These are phyloP conservation scores for Linderniella brevidens DNA, from an alignment of 257 asterid genomes.

Conservation along the genomic window DNA sequence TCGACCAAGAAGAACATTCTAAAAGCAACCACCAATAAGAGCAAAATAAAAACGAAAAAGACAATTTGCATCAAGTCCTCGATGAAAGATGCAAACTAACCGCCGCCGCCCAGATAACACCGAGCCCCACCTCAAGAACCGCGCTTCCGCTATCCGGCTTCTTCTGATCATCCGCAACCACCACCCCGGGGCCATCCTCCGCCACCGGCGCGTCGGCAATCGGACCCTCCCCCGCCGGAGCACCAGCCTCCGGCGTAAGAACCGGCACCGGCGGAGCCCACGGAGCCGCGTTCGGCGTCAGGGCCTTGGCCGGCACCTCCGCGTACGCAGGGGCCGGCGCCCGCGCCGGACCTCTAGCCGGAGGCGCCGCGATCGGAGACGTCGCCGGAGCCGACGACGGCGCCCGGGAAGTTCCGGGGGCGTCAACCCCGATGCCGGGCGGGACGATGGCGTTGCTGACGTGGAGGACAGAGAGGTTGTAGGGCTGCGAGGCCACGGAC, in stretches of 20 bases:
- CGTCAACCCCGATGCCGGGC: constrained; percentile 32
- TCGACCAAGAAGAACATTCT: too few relatives aligned
- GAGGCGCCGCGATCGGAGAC: constrained; percentile 4
- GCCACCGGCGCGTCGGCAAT: not conserved
- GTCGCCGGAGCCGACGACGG: constrained; percentile 8
- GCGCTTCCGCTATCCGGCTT: not conserved
- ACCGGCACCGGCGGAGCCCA: constrained; percentile 2
- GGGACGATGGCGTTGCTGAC: constrained; percentile 29
- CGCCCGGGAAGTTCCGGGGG: constrained; percentile 14
- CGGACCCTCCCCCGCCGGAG: constrained; percentile 7
- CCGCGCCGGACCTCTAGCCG: constrained; percentile 12
- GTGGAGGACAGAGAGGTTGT: constrained; percentile 45
- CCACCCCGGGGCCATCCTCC: not conserved
- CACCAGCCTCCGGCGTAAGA: constrained; percentile 2
- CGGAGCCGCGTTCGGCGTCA: constrained; percentile 8
- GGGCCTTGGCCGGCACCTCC: constrained; percentile 1
- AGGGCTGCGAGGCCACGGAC: constrained; percentile 31
- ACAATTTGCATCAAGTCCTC: too few relatives aligned
- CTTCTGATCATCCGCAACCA: not conserved
- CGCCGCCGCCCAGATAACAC: not conserved
- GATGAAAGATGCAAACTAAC: not conserved
- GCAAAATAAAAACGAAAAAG: too few relatives aligned
- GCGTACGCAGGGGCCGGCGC: constrained; percentile 5
- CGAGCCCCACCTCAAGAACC: not conserved
- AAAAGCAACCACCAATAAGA: too few relatives aligned